Evolutionary conservation across 2,329 filamentous ascomycete genomes (phyloP), one percentile per base, ranked within the genome.

Genomic region (Venturia aucupariae): DNA sequence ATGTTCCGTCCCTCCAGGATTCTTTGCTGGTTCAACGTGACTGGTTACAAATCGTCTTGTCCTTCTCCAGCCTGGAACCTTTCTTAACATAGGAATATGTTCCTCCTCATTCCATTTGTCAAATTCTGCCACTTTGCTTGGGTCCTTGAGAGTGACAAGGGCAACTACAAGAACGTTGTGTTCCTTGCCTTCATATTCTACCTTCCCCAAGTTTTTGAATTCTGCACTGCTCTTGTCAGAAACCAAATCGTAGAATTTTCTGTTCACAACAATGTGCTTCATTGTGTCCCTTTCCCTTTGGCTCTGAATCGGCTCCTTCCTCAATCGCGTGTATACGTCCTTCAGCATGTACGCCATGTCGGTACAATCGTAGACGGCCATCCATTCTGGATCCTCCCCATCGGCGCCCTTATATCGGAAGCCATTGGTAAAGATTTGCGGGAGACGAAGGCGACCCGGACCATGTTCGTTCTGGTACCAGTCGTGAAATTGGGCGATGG

Each of bases 391-490:
- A 27, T 70, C 71, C 11, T 76, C 68, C 61, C 64, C 64, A 73
- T 93, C 89, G 19, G 78, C 83, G 10, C 89, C 88, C 32, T 81
- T 82, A 77, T 92, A 96, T 54, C 91, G 87, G 69, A 94, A 87
- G 65, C 91, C 91, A 74, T 90, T 94, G 69, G 78, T 73, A 41
- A 65, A 66, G 72, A 92, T 86, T 70, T 88, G 86, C 4, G 89
- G 85, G 17, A 95, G 78, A 60, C 90, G 87, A 7, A 95, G 83
- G 60, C 91, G 88, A 19, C 86, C 84, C 22, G 91, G 91, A 63
- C 91, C 91, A 77, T 96, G 91, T 78, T 96, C 91, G 75, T 92
- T 94, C 79, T 95, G 92, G 80, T 96, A 96, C 90, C 90, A 93
- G 74, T 95, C 90, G 75, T 95, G 89, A 77, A 96, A 95, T 71